phyloP scores from a whole-genome alignment of 257 asterid species.

The Echium plantagineum region DNA sequence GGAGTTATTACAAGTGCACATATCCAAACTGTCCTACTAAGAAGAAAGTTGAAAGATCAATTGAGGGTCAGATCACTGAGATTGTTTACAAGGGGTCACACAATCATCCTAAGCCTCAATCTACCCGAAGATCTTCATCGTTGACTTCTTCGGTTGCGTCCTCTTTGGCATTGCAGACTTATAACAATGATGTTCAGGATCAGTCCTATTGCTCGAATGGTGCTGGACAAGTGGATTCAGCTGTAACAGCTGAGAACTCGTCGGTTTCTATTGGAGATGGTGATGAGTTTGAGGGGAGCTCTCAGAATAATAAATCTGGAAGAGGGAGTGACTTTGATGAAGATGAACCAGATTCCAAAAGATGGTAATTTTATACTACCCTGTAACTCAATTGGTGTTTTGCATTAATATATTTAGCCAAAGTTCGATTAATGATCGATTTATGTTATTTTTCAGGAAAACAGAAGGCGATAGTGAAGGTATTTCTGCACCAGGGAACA shows the following conservation, averaged over 20 bases:
- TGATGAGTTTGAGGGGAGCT: slow-evolving; percentile 55
- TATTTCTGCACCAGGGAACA: slow-evolving; percentile 23
- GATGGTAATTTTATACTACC: slow-evolving; percentile 14
- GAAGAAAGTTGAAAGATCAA: slow-evolving; percentile 62
- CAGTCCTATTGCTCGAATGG: slow-evolving; percentile 41
- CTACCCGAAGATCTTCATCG: slow-evolving; percentile 54
- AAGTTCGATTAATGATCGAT: not conserved
- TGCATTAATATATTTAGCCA: not conserved
- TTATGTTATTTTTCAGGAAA: slow-evolving; percentile 16
- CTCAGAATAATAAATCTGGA: slow-evolving; percentile 15
- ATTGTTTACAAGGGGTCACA: slow-evolving; percentile 71
- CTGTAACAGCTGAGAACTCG: slow-evolving; percentile 57
- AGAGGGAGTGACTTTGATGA: slow-evolving; percentile 16
- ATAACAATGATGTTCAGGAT: slow-evolving; percentile 24
- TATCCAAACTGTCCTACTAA: slow-evolving; percentile 53
- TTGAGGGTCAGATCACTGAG: slow-evolving; percentile 66
- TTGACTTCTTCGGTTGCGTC: slow-evolving; percentile 27
- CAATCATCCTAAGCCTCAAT: slow-evolving; percentile 74
- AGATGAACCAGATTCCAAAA: slow-evolving; percentile 26
- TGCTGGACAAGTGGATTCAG: slow-evolving; percentile 36
- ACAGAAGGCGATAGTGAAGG: slow-evolving; percentile 24
- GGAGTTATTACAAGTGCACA: slow-evolving; percentile 87
- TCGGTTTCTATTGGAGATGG: slow-evolving; percentile 42
- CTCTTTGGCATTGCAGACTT: slow-evolving; percentile 24
- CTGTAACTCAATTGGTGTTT: not conserved